Percentiles rank a stretch among this genome's conserved stretches.
These are phyloP conservation scores for Cyberlindnera japonica DNA, from an alignment of 805 yeast species.

Conservation along the genomic window DNA sequence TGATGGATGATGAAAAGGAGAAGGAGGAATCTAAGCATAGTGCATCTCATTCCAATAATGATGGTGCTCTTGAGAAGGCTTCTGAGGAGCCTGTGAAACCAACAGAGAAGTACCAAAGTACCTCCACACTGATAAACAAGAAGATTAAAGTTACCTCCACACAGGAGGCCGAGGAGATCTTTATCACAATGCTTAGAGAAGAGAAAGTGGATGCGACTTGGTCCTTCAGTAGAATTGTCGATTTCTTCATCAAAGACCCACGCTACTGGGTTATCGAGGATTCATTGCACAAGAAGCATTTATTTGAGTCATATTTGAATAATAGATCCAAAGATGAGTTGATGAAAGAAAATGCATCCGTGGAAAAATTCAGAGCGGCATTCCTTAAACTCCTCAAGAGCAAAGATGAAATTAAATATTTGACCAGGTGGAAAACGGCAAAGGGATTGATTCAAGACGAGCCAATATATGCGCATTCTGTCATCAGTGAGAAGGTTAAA, in stretches of 20 bases:
- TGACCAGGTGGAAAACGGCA: conserved; percentile 62
- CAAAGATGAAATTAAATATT: conserved; percentile 44
- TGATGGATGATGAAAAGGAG: conserved; percentile 11
- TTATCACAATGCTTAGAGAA: conserved; percentile 49
- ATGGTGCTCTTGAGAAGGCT: too few relatives aligned
- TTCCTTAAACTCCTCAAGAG: conserved; percentile 45
- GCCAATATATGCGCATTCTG: conserved; percentile 59
- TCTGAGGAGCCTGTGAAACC: conserved; percentile 5
- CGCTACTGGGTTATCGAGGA: conserved; percentile 67
- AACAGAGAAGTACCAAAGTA: conserved; percentile 18
- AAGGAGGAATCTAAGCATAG: conserved; percentile 4
- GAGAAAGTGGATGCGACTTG: conserved; percentile 65
- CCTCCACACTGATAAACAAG: conserved; percentile 28
- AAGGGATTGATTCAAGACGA: conserved; percentile 56
- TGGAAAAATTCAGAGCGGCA: conserved; percentile 53
- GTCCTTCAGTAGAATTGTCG: conserved; percentile 68
- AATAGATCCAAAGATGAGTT: conserved; percentile 48
- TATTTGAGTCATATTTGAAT: conserved; percentile 63
- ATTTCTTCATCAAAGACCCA: conserved; percentile 51
- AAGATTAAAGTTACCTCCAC: conserved; percentile 8
- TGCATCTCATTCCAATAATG: conserved; percentile 1
- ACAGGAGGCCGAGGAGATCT: conserved; percentile 42
- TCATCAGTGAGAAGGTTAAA: conserved; percentile 55
- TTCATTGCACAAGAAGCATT: conserved; percentile 52
- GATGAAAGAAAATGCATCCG: conserved; percentile 46